A percentile compares a stretch with the other conserved stretches of the same genome.
These are phyloP conservation scores for Camellia sinensis DNA, from an alignment of 148 eudicot genomes.

Conservation along the genomic window DNA sequence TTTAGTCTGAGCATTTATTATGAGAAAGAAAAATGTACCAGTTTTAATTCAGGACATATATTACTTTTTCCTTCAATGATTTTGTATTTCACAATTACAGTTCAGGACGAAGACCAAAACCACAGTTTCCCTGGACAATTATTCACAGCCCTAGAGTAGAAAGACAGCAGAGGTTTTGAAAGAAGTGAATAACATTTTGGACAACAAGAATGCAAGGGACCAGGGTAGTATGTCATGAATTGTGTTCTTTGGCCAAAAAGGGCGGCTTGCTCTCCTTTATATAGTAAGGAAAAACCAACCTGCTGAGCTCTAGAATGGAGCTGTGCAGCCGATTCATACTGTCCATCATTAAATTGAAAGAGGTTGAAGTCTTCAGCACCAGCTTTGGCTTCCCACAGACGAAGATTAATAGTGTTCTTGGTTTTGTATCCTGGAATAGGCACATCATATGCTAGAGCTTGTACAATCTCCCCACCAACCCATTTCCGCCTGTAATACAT, in stretches of 20 bases:
- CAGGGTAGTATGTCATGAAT: no score
- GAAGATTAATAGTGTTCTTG: constrained; percentile 91
- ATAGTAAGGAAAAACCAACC: constrained; percentile 32
- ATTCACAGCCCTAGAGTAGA: neutral
- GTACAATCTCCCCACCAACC: constrained; percentile 88
- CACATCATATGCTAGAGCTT: constrained; percentile 95
- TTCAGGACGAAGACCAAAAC: neutral
- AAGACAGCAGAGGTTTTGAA: neutral
- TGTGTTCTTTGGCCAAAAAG: no score
- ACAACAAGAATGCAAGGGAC: neutral
- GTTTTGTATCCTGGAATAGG: constrained; percentile 99
- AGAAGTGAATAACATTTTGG: neutral
- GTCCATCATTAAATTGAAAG: constrained; percentile 92
- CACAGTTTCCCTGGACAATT: neutral
- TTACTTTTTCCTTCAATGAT: neutral
- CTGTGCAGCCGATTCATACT: constrained; percentile 78
- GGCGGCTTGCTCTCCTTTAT: neutral
- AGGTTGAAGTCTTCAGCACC: constrained; percentile 71
- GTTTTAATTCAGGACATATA: neutral
- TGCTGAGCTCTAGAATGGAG: constrained; percentile 93
- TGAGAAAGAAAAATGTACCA: neutral
- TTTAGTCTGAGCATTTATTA: neutral
- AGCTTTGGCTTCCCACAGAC: constrained; percentile 99
- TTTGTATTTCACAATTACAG: neutral
- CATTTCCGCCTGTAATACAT: constrained; percentile 67